Evolutionary conservation across 2,329 filamentous ascomycete genomes (phyloP).

Genomic region (Trichophyton schoenleinii): DNA sequence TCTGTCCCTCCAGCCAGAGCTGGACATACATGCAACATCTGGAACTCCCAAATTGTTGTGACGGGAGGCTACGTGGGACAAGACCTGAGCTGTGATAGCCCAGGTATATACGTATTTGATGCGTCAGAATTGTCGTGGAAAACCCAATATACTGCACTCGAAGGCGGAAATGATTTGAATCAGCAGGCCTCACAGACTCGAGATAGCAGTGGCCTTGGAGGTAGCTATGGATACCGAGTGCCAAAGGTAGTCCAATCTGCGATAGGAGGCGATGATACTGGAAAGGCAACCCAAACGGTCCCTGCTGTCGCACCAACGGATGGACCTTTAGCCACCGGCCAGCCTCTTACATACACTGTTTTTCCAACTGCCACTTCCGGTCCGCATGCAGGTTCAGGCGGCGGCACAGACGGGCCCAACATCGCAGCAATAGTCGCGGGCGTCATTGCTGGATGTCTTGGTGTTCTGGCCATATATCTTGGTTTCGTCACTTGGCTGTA

Average conservation of each 20-base stretch:
- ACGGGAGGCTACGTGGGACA: conserved; percentile 58
- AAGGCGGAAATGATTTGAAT: conserved; percentile 39
- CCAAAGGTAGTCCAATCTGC: conserved; percentile 50
- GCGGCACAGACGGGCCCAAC: conserved; percentile 28
- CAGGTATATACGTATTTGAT: conserved; percentile 66
- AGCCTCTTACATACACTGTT: conserved; percentile 56
- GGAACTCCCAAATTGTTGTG: conserved; percentile 68
- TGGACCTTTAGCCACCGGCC: conserved; percentile 59
- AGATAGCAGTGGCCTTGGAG: conserved; percentile 46
- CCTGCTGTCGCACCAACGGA: conserved; percentile 52
- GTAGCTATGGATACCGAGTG: conserved; percentile 55
- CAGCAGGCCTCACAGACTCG: conserved; percentile 41
- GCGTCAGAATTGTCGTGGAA: conserved; percentile 58
- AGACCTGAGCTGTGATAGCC: conserved; percentile 51
- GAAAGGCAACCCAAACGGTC: conserved; percentile 56
- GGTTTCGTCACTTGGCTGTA: conserved; percentile 69
- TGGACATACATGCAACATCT: conserved; percentile 65
- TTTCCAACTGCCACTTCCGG: conserved; percentile 19
- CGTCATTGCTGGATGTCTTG: conserved; percentile 53
- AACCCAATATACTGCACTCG: conserved; percentile 53
- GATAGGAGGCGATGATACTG: conserved; percentile 55
- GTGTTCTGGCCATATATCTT: conserved; percentile 55
- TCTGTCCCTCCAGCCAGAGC: conserved; percentile 46
- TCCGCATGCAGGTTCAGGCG: conserved; percentile 12
- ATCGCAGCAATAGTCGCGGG: conserved; percentile 45